Evolutionary conservation across 2,329 filamentous ascomycete genomes (phyloP).

Genomic region (Talaromyces sp.): DNA sequence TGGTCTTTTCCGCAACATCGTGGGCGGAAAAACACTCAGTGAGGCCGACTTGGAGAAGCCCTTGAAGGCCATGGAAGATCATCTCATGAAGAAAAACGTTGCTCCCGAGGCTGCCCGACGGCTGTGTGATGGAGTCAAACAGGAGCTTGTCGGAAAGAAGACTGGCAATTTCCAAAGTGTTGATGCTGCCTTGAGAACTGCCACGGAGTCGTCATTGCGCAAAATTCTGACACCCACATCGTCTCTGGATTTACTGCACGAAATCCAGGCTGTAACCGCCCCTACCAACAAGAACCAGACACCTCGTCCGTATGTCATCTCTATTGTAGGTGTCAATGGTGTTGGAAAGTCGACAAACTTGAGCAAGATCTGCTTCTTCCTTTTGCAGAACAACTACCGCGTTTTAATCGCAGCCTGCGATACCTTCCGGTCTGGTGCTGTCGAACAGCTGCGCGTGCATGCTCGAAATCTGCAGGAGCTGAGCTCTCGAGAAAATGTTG

Average conservation of each 20-base stretch:
- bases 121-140: constrained; percentile 84
- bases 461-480: constrained; percentile 90
- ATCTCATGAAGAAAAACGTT: constrained; percentile 91
- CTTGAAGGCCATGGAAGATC: constrained; percentile 92
- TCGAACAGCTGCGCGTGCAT: constrained; percentile 94
- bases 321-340: constrained; percentile 95
- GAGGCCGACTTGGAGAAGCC: constrained; percentile 86
- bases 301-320: constrained; percentile 87
- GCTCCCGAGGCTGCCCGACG: constrained; percentile 89
- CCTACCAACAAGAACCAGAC: constrained; percentile 59
- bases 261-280: constrained; percentile 73
- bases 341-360: constrained; percentile 98
- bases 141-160: constrained; percentile 82
- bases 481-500: constrained; percentile 70
- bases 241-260: constrained; percentile 87
- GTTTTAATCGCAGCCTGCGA: constrained; percentile 92
- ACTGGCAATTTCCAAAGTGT: constrained; percentile 88
- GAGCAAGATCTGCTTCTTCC: constrained; percentile 96
- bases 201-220: constrained; percentile 85
- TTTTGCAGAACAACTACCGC: constrained; percentile 94
- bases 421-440: constrained; percentile 93
- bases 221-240: constrained; percentile 96
- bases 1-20: constrained; percentile 86
- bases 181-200: constrained; percentile 72
- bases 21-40: constrained; percentile 88